Evolutionary conservation across 1,284 basidiomycete genomes (phyloP), one percentile per base, ranked within the genome.

Genomic region (Schizophyllum amplum): DNA sequence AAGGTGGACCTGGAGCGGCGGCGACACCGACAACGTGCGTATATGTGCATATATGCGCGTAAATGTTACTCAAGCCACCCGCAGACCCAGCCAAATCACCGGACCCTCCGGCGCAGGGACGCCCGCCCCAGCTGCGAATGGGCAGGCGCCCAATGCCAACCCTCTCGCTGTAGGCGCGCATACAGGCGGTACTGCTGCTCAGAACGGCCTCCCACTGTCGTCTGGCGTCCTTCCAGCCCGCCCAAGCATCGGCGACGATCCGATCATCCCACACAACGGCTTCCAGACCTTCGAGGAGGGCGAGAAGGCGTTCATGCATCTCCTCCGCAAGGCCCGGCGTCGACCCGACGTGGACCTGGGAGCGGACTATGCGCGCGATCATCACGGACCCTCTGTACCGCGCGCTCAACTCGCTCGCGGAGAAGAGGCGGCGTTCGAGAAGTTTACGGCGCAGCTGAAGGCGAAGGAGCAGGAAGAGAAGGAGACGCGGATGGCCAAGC

Each of bases 361-460:
- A 99, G 71, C 86, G 92, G 73, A 94, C 95, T 52, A 97, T 99
- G 90, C 84, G 96, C 66, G 89, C 90, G 64, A 94, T 97, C 71
- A 95, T 99, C 72, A 98, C 94, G 64, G 96, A 99, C 75, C 95
- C 97, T 46, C 74, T 98, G 62, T 99, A 98, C 76, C 97, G 95
- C 75, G 90, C 94, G 53, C 78, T 99, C 60, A 92, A 92, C 68
- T 92, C 91, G 51, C 78, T 98, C 54, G 91, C 93, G 3, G 94
- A 99, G 73, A 95, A 96, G 75, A 98, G 73, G 78, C 86, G 51
- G 87, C 88, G 52, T 99, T 88, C 82, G 90, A 94, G 70, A 94
- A 94, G 81, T 93, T 87, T 69, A 89, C 84, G 51, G 82, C 84
- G 72, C 81, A 68, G 77, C 82, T 74, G 77, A 90, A 72, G 77